phyloP scores from a whole-genome alignment of 495 filamentous ascomycete species.

The Parathielavia appendiculata region DNA sequence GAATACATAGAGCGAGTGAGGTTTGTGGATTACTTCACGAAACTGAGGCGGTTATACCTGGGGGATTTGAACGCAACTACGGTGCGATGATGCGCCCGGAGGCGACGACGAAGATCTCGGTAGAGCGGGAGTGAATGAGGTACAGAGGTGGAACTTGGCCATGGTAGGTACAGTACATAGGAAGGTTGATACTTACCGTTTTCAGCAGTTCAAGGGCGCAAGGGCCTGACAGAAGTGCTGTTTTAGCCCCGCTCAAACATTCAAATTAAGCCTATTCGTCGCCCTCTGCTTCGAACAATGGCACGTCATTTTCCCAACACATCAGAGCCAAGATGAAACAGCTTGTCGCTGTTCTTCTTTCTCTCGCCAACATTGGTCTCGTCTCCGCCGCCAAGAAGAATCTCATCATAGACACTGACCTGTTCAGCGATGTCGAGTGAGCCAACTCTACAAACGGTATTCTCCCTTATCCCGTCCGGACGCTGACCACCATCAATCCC shows the following conservation, averaged over 20 bases:
- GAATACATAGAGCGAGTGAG: neutral
- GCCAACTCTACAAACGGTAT: neutral
- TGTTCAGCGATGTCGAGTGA: slow-evolving; percentile 43
- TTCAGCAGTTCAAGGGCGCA: too few species aligned
- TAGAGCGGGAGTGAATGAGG: too few species aligned
- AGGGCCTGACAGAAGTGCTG: too few species aligned
- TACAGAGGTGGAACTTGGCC: too few species aligned
- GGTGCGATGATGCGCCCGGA: neutral
- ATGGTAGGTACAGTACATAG: too few species aligned
- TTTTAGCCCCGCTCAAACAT: too few species aligned
- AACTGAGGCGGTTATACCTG: slow-evolving; percentile 8
- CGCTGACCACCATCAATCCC: neutral
- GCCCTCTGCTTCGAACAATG: too few species aligned
- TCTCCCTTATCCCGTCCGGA: neutral
- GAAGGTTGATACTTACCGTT: too few species aligned
- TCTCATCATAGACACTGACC: slow-evolving; percentile 40
- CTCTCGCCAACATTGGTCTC: neutral
- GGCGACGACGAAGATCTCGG: too few species aligned
- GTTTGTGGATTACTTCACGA: slow-evolving; percentile 11
- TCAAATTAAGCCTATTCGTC: too few species aligned
- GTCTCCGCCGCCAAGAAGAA: slow-evolving; percentile 19
- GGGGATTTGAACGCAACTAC: neutral
- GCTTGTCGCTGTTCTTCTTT: neutral
- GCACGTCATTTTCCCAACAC: too few species aligned
- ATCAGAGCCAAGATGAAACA: neutral